Evolutionary conservation across 306 rosid species (phyloP).

Genomic region (Phaseolus lunatus): DNA sequence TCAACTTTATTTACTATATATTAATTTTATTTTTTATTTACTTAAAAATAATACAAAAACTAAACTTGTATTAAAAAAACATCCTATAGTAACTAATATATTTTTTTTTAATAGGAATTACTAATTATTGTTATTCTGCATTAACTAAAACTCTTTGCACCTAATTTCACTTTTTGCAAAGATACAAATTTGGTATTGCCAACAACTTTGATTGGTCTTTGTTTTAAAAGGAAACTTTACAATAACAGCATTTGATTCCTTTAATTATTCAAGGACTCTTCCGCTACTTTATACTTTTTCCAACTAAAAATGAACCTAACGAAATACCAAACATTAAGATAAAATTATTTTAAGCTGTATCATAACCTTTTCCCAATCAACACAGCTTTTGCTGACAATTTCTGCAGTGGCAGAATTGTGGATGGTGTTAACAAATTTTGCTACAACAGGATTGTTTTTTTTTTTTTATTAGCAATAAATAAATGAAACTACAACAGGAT

Average conservation of each 20-base stretch:
- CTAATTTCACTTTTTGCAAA: neutral
- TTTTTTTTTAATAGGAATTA: too few relatives aligned
- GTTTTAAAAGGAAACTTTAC: conserved; percentile 6
- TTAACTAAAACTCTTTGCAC: neutral
- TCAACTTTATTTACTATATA: too few relatives aligned
- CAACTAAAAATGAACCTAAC: neutral
- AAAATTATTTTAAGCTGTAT: conserved; percentile 33
- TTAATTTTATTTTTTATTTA: too few relatives aligned
- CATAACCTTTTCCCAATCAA: neutral
- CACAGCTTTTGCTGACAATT: conserved; percentile 1
- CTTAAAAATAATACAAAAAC: too few relatives aligned
- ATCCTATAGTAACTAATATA: too few relatives aligned
- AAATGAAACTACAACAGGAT: conserved; percentile 29
- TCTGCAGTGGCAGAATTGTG: conserved; percentile 16
- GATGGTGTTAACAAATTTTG: conserved; percentile 15
- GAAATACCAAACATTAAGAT: conserved; percentile 13
- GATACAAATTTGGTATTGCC: conserved; percentile 18
- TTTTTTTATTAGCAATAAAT: too few relatives aligned
- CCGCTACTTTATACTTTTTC: neutral
- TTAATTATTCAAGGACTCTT: neutral
- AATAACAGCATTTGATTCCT: conserved; percentile 1
- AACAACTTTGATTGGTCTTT: conserved; percentile 6
- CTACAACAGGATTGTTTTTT: conserved; percentile 20
- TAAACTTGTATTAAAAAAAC: too few relatives aligned
- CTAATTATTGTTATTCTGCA: neutral